Base-by-base conservation (phyloP, 2,329 filamentous ascomycete genomes). In the Cordyceps cicadae region DNA sequence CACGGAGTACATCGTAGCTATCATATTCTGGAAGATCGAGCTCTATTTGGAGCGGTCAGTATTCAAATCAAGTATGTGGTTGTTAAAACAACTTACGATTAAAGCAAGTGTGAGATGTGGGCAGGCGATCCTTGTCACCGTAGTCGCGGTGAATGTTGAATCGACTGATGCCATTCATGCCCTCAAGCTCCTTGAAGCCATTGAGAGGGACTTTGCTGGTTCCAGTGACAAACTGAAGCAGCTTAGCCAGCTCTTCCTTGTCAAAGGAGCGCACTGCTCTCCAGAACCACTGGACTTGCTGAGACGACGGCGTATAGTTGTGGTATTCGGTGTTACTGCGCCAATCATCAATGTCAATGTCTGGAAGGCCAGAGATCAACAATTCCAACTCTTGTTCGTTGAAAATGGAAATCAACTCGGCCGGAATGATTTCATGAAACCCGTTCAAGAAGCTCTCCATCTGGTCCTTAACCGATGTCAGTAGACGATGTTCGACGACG, bases 201-300 rank as follows among this genome's bases (percentile, higher is more conserved):
- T 99, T 99, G 54, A 99, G 85, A 45, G 94, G 94, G 52, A 99
- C 95, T 77, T 99, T 99, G 74, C 90, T 95, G 19, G 95, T 99
- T 72, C 94, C 94, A 1, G 95, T 99, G 66, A 99, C 94, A 73
- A 99, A 99, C 71, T 99, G 94, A 50, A 99, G 82, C 64, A 99
- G 79, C 76, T 99, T 99, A 68, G 94, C 94, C 63, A 91, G 90
- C 77, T 99, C 95, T 77, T 99, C 95, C 77, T 97, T 97, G 79
- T 97, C 95, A 70, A 97, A 99, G 5, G 92, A 96, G 68, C 94
- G 87, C 49, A 99, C 86, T 29, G 94, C 94, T 69, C 95, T 88
- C 94, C 94, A 99, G 85, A 99, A 99, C 94, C 94, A 99, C 73
- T 97, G 92, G 62, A 99, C 96, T 72, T 99, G 95, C 50, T 91